Conservation (phyloP, 1,284 basidiomycete species). For the Limonomyces culmigenus region DNA sequence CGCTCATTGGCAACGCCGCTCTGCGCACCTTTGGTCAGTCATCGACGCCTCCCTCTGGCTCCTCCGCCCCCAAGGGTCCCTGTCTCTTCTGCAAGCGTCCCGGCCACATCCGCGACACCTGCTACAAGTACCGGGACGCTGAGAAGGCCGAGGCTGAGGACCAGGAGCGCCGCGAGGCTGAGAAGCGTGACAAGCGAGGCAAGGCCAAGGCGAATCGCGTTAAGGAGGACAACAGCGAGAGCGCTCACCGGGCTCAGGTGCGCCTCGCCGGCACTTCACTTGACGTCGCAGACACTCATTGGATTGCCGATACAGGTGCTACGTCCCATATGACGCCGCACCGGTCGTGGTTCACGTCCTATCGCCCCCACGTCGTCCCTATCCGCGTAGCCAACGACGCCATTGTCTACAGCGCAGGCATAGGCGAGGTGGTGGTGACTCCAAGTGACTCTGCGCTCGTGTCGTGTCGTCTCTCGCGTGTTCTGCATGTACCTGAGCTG, state of each 20-base stretch:
- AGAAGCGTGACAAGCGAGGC: too few species aligned
- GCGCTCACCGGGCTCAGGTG: slow-evolving; percentile 1
- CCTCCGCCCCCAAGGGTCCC: too few species aligned
- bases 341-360: slow-evolving; percentile 15
- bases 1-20: too few species aligned
- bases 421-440: slow-evolving; percentile 15
- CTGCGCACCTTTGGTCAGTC: too few species aligned
- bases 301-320: slow-evolving; percentile 18
- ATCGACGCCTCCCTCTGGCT: too few species aligned
- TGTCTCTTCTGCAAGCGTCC: too few species aligned
- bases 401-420: slow-evolving; percentile 14
- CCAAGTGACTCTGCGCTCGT: slow-evolving; percentile 7
- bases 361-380: slow-evolving; percentile 10
- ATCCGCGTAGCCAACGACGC: slow-evolving; percentile 14
- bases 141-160: too few species aligned
- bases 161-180: too few species aligned
- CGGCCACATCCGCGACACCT: too few species aligned
- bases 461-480: slow-evolving; percentile 12
- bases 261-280: slow-evolving; percentile 2
- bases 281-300: slow-evolving; percentile 8
- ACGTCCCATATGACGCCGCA: slow-evolving; percentile 21
- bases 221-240: background rate
- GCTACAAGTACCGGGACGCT: too few species aligned
- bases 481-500: slow-evolving; percentile 18
- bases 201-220: background rate